Base-by-base conservation (phyloP, 768 basidiomycete species). In the Fomitopsis pulvina region DNA sequence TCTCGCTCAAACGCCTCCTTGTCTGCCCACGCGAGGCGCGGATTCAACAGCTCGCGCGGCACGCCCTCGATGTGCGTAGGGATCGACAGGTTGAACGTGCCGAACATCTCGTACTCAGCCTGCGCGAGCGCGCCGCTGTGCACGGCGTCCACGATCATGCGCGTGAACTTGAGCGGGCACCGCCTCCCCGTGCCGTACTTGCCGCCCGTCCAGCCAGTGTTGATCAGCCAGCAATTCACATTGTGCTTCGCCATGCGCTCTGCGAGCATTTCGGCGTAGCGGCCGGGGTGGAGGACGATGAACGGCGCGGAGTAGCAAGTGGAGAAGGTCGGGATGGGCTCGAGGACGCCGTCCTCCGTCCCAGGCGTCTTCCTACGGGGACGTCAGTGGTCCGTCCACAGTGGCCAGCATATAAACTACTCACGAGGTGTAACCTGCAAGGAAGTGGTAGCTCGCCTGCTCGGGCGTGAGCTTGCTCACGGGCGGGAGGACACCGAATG, bases 241-340 rank as follows among this genome's bases (percentile, higher is more conserved):
- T 89, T 78, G 73, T 88, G 76, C 68, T 83, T 80, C 50, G 83
- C 70, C 94, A 99, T 98, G 61, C 88, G 83, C 57, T 91, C 85
- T 0, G 95, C 92, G 58, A 99, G 77, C 96, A 99, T 99, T 68
- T 86, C 78, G 37, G 96, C 95, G 69, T 99, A 99, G 54, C 93
- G 87, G 29, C 88, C 81, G 40, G 93, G 93, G 70, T 96, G 95
- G 49, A 96, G 88, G 58, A 97, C 86, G 66, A 99, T 97, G 80
- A 99, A 98, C n/a, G 96, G 96, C 37, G 94, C 92, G 58, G 87
- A 89, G 80, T 97, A 99, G 71, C 96, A 98, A 27, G 94, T 97
- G 18, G 93, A 96, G 81, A 99, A 99, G 37, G 96, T 98, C 21
- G 96, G 96, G 55, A 95, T 94, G 52, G 96, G 96, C 67, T 99